Percentiles rank a stretch among this genome's conserved stretches.
These are phyloP conservation scores for Sporobolomyces roseus DNA, from an alignment of 768 basidiomycete species.

Conservation along the genomic window DNA sequence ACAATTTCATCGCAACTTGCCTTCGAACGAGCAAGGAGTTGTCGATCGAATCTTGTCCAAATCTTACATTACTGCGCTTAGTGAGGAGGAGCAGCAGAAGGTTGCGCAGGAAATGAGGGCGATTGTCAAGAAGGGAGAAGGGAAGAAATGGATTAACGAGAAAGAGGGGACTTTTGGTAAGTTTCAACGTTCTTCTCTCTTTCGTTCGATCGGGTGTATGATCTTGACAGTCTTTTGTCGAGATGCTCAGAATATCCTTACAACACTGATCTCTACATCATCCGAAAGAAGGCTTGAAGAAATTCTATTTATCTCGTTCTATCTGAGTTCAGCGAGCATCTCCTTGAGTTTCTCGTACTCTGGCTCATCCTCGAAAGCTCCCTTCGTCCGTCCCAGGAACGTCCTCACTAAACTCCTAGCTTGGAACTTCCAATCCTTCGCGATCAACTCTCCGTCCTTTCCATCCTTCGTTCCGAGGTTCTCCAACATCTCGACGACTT, in stretches of 20 bases:
- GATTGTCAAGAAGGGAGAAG: slow-evolving; percentile 61
- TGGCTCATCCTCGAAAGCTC: slow-evolving; percentile 76
- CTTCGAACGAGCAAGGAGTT: slow-evolving; percentile 58
- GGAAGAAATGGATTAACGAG: slow-evolving; percentile 69
- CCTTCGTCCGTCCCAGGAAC: slow-evolving; percentile 80
- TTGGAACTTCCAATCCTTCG: slow-evolving; percentile 71
- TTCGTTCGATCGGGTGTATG: not conserved
- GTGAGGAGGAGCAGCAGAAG: slow-evolving; percentile 58
- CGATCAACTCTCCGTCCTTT: slow-evolving; percentile 44
- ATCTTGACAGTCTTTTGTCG: no score
- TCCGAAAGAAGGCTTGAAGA: slow-evolving; percentile 22
- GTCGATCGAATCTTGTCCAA: slow-evolving; percentile 72
- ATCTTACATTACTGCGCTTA: slow-evolving; percentile 71
- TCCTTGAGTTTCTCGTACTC: slow-evolving; percentile 70
- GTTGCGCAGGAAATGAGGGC: slow-evolving; percentile 57
- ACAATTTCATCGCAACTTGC: slow-evolving; percentile 56
- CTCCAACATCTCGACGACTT: slow-evolving; percentile 73
- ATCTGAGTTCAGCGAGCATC: slow-evolving; percentile 64
- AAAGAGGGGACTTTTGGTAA: slow-evolving; percentile 61
- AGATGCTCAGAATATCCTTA: slow-evolving; percentile 34
- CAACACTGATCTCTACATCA: slow-evolving; percentile 34
- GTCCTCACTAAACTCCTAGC: slow-evolving; percentile 79
- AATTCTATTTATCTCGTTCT: slow-evolving; percentile 9
- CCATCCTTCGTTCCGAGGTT: slow-evolving; percentile 68
- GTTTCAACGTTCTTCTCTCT: slow-evolving; percentile 44